These are phyloP conservation scores for Scheffersomyces illinoinensis DNA, from an alignment of 1,139 yeast genomes.

Conservation along the genomic window DNA sequence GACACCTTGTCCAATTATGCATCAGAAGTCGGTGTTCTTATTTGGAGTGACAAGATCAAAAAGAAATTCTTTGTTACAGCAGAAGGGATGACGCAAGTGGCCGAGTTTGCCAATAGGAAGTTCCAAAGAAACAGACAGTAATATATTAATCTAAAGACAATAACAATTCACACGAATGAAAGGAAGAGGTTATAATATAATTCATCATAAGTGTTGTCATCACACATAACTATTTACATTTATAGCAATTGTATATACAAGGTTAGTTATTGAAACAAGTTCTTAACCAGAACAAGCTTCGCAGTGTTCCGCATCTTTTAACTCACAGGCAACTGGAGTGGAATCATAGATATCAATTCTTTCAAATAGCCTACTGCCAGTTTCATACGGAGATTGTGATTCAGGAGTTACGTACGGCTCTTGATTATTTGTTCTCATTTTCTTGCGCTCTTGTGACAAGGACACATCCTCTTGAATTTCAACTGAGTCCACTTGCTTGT, in stretches of 20 bases:
- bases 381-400: not conserved
- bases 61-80: slow-evolving; percentile 77
- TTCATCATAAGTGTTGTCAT: not conserved
- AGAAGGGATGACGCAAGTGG: slow-evolving; percentile 86
- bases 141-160: slow-evolving; percentile 5
- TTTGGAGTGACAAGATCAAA: slow-evolving; percentile 78
- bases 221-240: not conserved
- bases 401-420: not conserved
- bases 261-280: not conserved
- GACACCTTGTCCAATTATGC: slow-evolving; percentile 76
- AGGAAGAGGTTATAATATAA: not conserved
- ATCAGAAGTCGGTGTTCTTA: slow-evolving; percentile 82
- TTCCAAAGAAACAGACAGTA: slow-evolving; percentile 17
- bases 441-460: not conserved
- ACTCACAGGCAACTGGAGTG: slow-evolving; percentile 40
- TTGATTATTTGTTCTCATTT: not conserved
- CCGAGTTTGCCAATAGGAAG: slow-evolving; percentile 79
- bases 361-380: not conserved
- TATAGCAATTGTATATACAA: not conserved
- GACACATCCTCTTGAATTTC: not conserved
- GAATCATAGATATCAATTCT: slow-evolving; percentile 30
- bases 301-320: slow-evolving; percentile 35
- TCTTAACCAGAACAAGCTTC: slow-evolving; percentile 48
- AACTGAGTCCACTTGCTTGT: slow-evolving; percentile 10
- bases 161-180: not conserved